A percentile compares a stretch with the other conserved stretches of the same genome.
These are phyloP conservation scores for Macadamia integrifolia DNA, from an alignment of 164 flowering plant genomes.

Conservation along the genomic window DNA sequence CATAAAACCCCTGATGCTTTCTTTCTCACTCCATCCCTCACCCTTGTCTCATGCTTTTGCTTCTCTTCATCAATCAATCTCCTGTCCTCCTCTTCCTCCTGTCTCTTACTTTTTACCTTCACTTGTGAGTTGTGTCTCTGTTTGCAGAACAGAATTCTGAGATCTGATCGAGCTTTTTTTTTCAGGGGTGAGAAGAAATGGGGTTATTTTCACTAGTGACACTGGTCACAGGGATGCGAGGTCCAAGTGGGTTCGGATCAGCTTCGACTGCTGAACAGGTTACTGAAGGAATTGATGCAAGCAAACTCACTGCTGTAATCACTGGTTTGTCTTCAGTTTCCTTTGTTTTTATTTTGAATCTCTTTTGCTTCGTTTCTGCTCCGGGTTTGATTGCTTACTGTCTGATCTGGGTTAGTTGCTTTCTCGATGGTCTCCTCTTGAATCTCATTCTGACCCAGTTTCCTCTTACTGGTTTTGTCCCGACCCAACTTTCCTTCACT, in stretches of 20 bases:
- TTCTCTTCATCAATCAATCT: not conserved
- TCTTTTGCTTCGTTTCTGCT: not conserved
- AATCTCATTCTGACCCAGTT: not conserved
- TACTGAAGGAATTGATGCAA: slow-evolving; percentile 65
- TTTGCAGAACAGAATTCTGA: not conserved
- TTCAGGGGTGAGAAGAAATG: slow-evolving; percentile 10
- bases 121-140: not conserved
- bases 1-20: not conserved
- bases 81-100: not conserved
- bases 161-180: not conserved
- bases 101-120: too few relatives aligned
- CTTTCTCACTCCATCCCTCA: not conserved
- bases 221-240: slow-evolving; percentile 57
- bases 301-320: slow-evolving; percentile 57
- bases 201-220: slow-evolving; percentile 46
- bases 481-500: not conserved
- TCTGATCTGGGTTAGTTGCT: not conserved
- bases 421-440: not conserved
- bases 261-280: slow-evolving; percentile 84
- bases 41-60: not conserved
- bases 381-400: not conserved
- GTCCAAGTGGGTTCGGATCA: slow-evolving; percentile 85
- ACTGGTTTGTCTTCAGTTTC: slow-evolving; percentile 41
- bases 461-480: not conserved
- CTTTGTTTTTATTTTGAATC: not conserved